Percentiles rank a stretch among this genome's conserved stretches.
Evolutionary conservation across 768 basidiomycete species (phyloP).

Genomic region (Mycena galopus): DNA sequence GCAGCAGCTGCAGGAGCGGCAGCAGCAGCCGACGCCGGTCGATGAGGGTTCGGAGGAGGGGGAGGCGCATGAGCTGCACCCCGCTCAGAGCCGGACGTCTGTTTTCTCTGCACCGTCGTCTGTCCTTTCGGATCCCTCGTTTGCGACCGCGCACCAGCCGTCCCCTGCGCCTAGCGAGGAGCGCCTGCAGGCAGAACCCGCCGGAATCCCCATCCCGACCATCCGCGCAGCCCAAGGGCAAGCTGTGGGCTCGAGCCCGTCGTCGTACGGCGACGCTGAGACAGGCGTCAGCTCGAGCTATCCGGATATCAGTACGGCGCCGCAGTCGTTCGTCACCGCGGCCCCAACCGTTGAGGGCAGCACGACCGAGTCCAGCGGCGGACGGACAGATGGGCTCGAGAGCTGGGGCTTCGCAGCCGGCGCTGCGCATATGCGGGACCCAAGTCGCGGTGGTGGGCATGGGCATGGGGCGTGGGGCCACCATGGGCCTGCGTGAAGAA

Average conservation of each 20-base stretch:
- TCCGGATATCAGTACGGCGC: constrained; percentile 77
- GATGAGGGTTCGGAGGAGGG: constrained; percentile 16
- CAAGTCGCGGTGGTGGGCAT: constrained; percentile 49
- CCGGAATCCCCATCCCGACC: constrained; percentile 44
- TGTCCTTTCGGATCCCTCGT: not conserved
- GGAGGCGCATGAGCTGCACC: constrained; percentile 14
- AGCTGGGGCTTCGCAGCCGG: constrained; percentile 61
- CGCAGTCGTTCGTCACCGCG: constrained; percentile 76
- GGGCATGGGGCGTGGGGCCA: constrained; percentile 40
- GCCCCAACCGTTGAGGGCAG: constrained; percentile 68
- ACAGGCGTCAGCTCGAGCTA: constrained; percentile 53
- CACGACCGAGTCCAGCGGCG: constrained; percentile 64
- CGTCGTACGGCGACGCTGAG: constrained; percentile 6
- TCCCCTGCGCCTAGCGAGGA: constrained; percentile 35
- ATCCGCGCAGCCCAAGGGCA: constrained; percentile 34
- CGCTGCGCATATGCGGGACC: constrained; percentile 39
- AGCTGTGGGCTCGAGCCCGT: constrained; percentile 8
- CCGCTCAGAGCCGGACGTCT: constrained; percentile 21
- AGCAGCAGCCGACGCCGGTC: constrained; percentile 35
- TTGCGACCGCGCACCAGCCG: constrained; percentile 22
- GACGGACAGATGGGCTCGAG: constrained; percentile 51
- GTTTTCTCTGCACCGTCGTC: constrained; percentile 32
- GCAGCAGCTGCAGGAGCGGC: constrained; percentile 37
- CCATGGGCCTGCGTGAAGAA: constrained; percentile 26
- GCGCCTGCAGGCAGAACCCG: constrained; percentile 29